Conservation (phyloP, 306 rosid species). For the Trifolium pratense region DNA sequence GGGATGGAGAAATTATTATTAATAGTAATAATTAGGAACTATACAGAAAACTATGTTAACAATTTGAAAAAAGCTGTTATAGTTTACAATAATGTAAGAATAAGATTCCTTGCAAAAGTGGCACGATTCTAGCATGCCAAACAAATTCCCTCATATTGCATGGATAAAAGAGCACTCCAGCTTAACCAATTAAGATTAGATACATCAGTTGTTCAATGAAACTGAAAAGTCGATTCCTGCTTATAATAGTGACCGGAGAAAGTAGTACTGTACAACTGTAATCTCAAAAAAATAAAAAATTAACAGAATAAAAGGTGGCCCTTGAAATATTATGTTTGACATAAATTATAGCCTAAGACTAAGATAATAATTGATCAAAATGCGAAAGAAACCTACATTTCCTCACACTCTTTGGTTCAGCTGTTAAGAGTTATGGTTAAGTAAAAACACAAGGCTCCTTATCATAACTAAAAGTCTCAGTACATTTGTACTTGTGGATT, state of each 20-base stretch:
- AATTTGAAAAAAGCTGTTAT: not conserved
- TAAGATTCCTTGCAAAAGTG: not conserved
- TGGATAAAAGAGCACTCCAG: too few species aligned
- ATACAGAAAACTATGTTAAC: not conserved
- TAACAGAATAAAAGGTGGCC: not conserved
- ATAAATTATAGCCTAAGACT: constrained; percentile 2
- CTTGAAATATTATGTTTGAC: not conserved
- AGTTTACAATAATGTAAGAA: not conserved
- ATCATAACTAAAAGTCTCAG: constrained; percentile 44
- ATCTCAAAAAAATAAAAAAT: too few species aligned
- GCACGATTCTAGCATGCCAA: too few species aligned
- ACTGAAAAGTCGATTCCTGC: too few species aligned
- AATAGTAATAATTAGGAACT: constrained; percentile 15
- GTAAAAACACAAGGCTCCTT: constrained; percentile 40
- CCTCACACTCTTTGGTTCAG: constrained; percentile 38
- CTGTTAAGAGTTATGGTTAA: constrained; percentile 6
- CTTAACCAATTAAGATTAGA: too few species aligned
- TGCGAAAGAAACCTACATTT: constrained; percentile 41
- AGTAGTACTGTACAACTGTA: too few species aligned
- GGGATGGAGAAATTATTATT: too few species aligned
- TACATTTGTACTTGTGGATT: constrained; percentile 49
- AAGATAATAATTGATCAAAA: constrained; percentile 17
- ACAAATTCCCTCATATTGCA: too few species aligned
- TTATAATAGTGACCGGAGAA: too few species aligned
- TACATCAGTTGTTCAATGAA: too few species aligned